Base-by-base conservation (phyloP, 768 basidiomycete genomes). In the Paxillus rubicundulus region DNA sequence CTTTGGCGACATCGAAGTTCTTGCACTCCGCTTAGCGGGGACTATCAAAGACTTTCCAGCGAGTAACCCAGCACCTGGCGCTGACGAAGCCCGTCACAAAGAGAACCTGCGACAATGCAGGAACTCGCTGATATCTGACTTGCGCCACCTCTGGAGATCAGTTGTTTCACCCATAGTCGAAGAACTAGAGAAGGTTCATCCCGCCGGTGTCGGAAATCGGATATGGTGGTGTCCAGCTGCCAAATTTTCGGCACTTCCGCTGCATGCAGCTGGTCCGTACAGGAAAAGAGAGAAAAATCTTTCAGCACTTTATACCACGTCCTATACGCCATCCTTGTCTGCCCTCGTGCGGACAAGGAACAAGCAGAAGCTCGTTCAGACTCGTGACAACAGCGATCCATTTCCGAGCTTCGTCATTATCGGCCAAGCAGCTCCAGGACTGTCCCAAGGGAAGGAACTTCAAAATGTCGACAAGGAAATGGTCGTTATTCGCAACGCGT, bases 241-340 rank as follows among this genome's bases (percentile, higher is more conserved):
- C 7, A 27, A 47, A 5, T 44, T 63, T 9, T 51, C 54, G 28
- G 12, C 17, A 2, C 33, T 62, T 7, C 66, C 59, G 2, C 17
- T 65, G 3, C 64, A 65, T 27, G 60, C 66, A 14, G 63, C 62
- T 0, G 51, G 56, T 28, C 32, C 47, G 2, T 56, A 52, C 34
- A 18, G 45, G 10, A 45, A 28, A 7, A 36, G 57, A 8, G 50
- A 55, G 24, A 28, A 28, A 7, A 44, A 36, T 47, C 44, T 58
- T 50, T 43, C 54, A 38, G 52, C 39, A 9, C 27, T 50, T 3
- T 57, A 58, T 28, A 36, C 65, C 39, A 62, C 59, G 7, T 64
- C 65, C 0, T 67, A 67, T 30, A 61, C 58, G 4, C 47, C 62
- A 9, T 60, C 60, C 2, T 38, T 67, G 10, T 34, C 45, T 2